Base-by-base conservation (phyloP, 495 filamentous ascomycete species). In the Aspergillus diversus region DNA sequence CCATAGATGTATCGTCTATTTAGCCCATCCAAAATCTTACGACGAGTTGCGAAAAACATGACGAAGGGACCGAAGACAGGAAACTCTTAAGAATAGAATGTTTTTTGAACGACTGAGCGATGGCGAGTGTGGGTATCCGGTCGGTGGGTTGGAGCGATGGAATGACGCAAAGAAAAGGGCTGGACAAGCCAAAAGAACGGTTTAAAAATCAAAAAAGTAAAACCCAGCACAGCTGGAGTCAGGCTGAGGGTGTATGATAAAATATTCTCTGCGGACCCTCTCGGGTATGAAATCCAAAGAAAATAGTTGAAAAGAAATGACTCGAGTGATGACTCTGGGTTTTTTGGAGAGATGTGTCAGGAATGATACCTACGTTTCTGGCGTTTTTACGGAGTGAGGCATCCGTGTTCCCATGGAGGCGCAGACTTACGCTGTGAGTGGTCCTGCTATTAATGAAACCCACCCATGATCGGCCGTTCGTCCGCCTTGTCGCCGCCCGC, bases 1-100 rank as follows among this genome's bases (percentile, higher is more conserved):
- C 90, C 92, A 75, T 87, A 92, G 59, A 96, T 90, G 70, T 87
- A 94, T 74, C 89, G 87, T 71, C 81, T 85, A 71, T 94, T 93
- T 63, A 93, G 77, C 55, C 84, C 81, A 71, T 89, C 84, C 61
- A 88, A 73, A 62, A 90, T 79, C 65, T 84, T 87, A 51, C 85
- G 84, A 63, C 87, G 83, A 46, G 80, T 62, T 43, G 72, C 65
- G 53, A 74, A 73, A 61, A 84, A 76, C 81, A 83, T 83, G 47
- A 59, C 72, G 69, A 59, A 65, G 49, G 9, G 32, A 11, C 32
- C 33, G 33, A 31, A 33, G 47, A 32, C 27, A 57, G 47, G 17
- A 12, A 50, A 15, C 31, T 59, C 21, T 55, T 64, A 62, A 59
- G 46, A 61, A 57, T 57, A 63, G 55, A 35, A 43, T 43, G 21